Percentiles rank a stretch among this genome's conserved stretches.
phyloP scores from a whole-genome alignment of 2,329 filamentous ascomycete genomes.

The Microcera coccophila region DNA sequence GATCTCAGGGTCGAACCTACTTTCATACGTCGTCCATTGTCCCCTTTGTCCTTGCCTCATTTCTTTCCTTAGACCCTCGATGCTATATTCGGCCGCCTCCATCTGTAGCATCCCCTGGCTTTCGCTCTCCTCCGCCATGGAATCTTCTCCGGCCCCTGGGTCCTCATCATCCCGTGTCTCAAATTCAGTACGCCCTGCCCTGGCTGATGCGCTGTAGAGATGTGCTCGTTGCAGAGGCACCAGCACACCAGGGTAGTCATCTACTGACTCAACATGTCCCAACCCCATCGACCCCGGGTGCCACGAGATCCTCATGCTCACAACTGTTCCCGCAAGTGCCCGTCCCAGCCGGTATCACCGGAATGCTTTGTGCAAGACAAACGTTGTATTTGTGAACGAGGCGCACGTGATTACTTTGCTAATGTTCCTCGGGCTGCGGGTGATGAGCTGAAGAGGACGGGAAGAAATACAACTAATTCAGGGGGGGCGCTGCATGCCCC shows the following conservation, averaged over 20 bases:
- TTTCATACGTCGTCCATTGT: slow-evolving; percentile 69
- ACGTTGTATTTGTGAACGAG: background rate
- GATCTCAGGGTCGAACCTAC: slow-evolving; percentile 53
- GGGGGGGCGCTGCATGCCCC: no score
- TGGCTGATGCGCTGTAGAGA: slow-evolving; percentile 51
- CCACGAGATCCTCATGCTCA: slow-evolving; percentile 31
- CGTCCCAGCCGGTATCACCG: background rate
- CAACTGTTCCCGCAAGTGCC: slow-evolving; percentile 1
- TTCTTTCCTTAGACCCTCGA: slow-evolving; percentile 66
- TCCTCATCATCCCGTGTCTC: slow-evolving; percentile 40
- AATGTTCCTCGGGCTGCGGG: background rate
- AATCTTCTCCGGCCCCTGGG: slow-evolving; percentile 34
- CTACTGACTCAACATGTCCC: slow-evolving; percentile 41
- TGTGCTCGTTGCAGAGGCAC: slow-evolving; percentile 54
- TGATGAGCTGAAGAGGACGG: no score
- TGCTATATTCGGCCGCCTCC: slow-evolving; percentile 56
- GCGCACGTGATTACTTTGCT: background rate
- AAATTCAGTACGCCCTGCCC: slow-evolving; percentile 43
- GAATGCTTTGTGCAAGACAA: slow-evolving; percentile 4
- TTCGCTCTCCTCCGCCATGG: slow-evolving; percentile 19
- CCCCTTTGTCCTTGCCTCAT: slow-evolving; percentile 57
- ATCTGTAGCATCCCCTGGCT: slow-evolving; percentile 51
- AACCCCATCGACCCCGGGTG: slow-evolving; percentile 25
- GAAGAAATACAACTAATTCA: no score
- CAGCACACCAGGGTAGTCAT: slow-evolving; percentile 50